Base-by-base conservation (phyloP, 192 early-diverging fungal species). In the Neocallimastix lanati region DNA sequence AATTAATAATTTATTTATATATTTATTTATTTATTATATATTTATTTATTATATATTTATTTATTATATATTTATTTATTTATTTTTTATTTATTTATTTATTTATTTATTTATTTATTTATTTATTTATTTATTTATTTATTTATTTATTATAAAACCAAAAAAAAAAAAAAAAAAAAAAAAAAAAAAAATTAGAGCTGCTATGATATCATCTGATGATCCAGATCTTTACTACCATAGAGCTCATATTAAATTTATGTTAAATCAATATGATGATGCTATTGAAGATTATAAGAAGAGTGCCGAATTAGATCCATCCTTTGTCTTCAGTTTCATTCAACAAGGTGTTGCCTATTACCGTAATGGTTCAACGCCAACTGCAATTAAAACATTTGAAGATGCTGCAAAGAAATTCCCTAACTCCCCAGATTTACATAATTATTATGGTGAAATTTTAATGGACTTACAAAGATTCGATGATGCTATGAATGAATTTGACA, bases 261-360 rank as follows among this genome's bases (percentile, higher is more conserved):
- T 91, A 81, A 89, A 89, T 77, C 91, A 97, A 80, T 92, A 93
- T 80, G 85, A 86, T 16, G 88, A 87, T 14, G 96, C 96, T 28
- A 87, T 94, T 77, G 90, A 91, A 30, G 94, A 98, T 82, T 99
- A 97, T 83, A 86, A 85, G 78, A 89, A 93, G 76, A 91, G 91
- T 28, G 88, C 96, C 36, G 85, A 89, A 77, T 88, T 98, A 29
- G 94, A 98, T 81, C 85, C 86, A 28, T 86, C 83, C 21, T 77
- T 87, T 28, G 92, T 98, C 4, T 97, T 93, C 82, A 91, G 94
- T 13, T 92, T 96, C 82, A 96, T 99, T 80, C 97, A 99, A 87
- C 85, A 96, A 35, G 96, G 92, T 50, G 94, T 98, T 58, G 89
- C 92, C n/a, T 91, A 93, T 83, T 97, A 97, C 88, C 96, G 96